phyloP scores from a whole-genome alignment of 768 basidiomycete species.

The Porpolomopsis calyptriformis region DNA sequence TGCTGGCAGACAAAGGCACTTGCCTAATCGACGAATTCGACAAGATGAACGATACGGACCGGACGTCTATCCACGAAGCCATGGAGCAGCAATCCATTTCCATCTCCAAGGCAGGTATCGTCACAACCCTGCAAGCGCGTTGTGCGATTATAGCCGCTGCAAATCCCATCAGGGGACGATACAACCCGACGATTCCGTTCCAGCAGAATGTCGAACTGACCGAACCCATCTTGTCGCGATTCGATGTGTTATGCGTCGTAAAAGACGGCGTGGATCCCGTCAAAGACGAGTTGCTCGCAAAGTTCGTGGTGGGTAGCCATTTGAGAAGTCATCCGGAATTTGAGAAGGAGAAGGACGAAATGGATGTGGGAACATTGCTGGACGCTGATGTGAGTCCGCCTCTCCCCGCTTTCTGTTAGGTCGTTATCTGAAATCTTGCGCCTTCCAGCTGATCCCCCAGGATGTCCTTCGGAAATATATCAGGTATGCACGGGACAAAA shows the following conservation, averaged over 20 bases:
- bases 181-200: slow-evolving; percentile 97
- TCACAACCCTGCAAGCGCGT: slow-evolving; percentile 94
- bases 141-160: slow-evolving; percentile 98
- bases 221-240: slow-evolving; percentile 95
- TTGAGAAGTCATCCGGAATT: slow-evolving; percentile 91
- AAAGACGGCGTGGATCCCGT: slow-evolving; percentile 97
- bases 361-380: slow-evolving; percentile 78
- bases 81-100: slow-evolving; percentile 99
- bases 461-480: slow-evolving; percentile 95
- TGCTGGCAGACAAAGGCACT: slow-evolving; percentile 96
- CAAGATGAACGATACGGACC: slow-evolving; percentile 99
- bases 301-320: slow-evolving; percentile 98
- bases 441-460: slow-evolving; percentile 85
- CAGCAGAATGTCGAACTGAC: slow-evolving; percentile 98
- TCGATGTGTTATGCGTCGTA: slow-evolving; percentile 96
- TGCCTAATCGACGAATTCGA: slow-evolving; percentile 99
- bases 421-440: slow-evolving; percentile 2
- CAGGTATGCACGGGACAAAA: slow-evolving; percentile 94
- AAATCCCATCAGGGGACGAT: slow-evolving; percentile 93
- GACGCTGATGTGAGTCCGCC: slow-evolving; percentile 73
- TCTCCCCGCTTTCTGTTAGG: not conserved
- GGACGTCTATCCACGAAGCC: slow-evolving; percentile 98
- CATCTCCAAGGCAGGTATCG: slow-evolving; percentile 97
- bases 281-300: slow-evolving; percentile 89
- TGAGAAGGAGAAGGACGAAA: slow-evolving; percentile 77